phyloP scores from a whole-genome alignment of 306 rosid genomes.

The Rosa rugosa region DNA sequence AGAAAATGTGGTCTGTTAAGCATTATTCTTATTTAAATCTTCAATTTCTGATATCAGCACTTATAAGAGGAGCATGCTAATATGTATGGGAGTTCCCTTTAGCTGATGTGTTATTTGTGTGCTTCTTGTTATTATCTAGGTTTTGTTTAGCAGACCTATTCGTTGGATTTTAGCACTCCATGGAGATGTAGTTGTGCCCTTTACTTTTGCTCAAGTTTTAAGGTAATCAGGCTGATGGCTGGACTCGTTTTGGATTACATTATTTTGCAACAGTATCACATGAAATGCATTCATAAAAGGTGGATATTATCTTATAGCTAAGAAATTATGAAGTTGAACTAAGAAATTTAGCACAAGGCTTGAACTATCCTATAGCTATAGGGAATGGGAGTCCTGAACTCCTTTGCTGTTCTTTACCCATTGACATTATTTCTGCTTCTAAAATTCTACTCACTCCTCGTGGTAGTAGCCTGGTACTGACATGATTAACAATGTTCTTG shows the following conservation, averaged over 20 bases:
- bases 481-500: neutral
- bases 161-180: conserved; percentile 94
- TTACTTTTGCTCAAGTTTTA: conserved; percentile 68
- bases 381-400: neutral
- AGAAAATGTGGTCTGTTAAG: neutral
- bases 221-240: conserved; percentile 47
- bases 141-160: conserved; percentile 89
- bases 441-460: neutral
- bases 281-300: neutral
- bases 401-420: neutral
- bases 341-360: neutral
- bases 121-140: conserved; percentile 46
- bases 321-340: neutral
- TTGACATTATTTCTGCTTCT: neutral
- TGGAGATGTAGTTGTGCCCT: conserved; percentile 81
- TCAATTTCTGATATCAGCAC: neutral
- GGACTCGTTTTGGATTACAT: neutral
- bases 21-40: neutral
- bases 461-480: neutral
- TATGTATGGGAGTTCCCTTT: neutral
- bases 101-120: conserved; percentile 13
- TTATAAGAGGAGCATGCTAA: neutral
- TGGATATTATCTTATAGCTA: neutral
- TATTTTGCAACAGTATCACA: neutral
- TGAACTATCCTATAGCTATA: neutral